Evolutionary conservation across 2,329 filamentous ascomycete species (phyloP), one percentile per base, ranked within the genome.

Genomic region (Venturia nashicola): DNA sequence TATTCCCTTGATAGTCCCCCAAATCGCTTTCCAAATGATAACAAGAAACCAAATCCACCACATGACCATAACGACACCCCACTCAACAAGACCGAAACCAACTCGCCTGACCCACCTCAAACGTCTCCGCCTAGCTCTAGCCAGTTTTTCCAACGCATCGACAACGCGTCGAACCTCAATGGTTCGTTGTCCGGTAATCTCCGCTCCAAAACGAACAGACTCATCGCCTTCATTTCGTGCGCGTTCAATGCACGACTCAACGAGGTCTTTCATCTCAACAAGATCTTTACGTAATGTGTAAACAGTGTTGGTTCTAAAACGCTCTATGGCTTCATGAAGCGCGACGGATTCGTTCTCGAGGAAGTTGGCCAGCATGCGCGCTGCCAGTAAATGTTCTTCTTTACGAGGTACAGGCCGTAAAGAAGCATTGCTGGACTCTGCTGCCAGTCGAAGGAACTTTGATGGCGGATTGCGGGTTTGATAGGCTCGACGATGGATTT

Each of bases 41-140:
- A 97, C 92, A 42, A 96, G 79, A 65, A 95, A 84, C 91, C 93
- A 97, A 18, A 95, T 86, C 75, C 88, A 91, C 91, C 94, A 97
- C 86, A 97, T 90, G 69, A 95, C 83, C 4, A 89, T 89, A 46
- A 97, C 85, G 20, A 97, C 81, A 61, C 85, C 78, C 91, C 91
- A 97, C 78, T 97, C 93, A 18, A 97, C 83, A 23, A 87, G 76
- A 63, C 91, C 85, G 83, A 91, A 97, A 16, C 90, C 87, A 0
- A 86, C 84, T 16, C 89, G 80, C 46, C 90, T 80, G 32, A 91
- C 75, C 85, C 90, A 91, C 63, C 90, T 81, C 71, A 94, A 80
- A 62, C 91, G 81, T 65, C 88, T 81, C 65, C 89, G 81, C 61
- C 91, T 81, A 79, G 90, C 86, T 70, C 88, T 84, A 65, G 94